Percentiles rank a stretch among this genome's conserved stretches.
phyloP scores from a whole-genome alignment of 1,284 basidiomycete species.

The Microbotryum saponariae region DNA sequence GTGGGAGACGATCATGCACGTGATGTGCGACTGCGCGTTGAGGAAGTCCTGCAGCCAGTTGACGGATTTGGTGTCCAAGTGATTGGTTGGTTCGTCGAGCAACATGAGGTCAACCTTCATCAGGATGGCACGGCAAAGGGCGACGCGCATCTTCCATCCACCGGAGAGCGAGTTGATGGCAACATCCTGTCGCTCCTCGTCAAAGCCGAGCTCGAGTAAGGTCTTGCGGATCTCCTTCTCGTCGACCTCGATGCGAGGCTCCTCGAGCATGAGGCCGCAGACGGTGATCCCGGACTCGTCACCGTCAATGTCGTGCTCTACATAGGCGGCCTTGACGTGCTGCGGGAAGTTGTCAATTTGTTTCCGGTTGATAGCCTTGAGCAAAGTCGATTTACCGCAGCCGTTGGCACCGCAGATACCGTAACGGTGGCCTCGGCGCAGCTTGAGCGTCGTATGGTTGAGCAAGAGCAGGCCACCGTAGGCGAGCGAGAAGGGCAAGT shows the following conservation, averaged over 20 bases:
- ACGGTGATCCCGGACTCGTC: slow-evolving; percentile 37
- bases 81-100: slow-evolving; percentile 88
- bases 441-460: slow-evolving; percentile 86
- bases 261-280: slow-evolving; percentile 36
- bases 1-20: slow-evolving; percentile 93
- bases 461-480: slow-evolving; percentile 92
- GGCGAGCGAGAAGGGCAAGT: slow-evolving; percentile 89
- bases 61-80: slow-evolving; percentile 83
- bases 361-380: slow-evolving; percentile 68
- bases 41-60: slow-evolving; percentile 87
- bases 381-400: slow-evolving; percentile 90
- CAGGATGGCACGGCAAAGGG: slow-evolving; percentile 67
- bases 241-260: slow-evolving; percentile 36
- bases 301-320: slow-evolving; percentile 41
- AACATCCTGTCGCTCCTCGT: slow-evolving; percentile 75
- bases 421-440: slow-evolving; percentile 79
- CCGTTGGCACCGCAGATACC: slow-evolving; percentile 95
- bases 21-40: slow-evolving; percentile 68
- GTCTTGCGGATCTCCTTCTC: slow-evolving; percentile 63
- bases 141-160: slow-evolving; percentile 87
- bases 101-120: slow-evolving; percentile 94
- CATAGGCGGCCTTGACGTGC: slow-evolving; percentile 38
- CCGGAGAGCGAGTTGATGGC: slow-evolving; percentile 86
- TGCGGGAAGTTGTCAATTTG: slow-evolving; percentile 40
- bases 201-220: slow-evolving; percentile 81